These are phyloP conservation scores for Russula lepida DNA, from an alignment of 768 basidiomycete species.

Conservation along the genomic window DNA sequence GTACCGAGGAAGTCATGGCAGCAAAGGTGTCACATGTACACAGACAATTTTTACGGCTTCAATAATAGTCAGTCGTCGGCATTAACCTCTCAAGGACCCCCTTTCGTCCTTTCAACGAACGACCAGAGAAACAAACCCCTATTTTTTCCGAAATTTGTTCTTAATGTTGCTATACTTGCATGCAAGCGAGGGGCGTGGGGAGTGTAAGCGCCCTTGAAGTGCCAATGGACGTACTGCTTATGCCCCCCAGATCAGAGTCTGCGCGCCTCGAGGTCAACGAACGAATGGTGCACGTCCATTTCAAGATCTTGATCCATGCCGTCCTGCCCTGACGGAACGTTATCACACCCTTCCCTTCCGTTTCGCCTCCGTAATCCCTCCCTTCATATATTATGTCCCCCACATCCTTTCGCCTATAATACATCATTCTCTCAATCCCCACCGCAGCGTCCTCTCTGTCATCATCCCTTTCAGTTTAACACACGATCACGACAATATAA, in stretches of 20 bases:
- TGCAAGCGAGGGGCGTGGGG: neutral
- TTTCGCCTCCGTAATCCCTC: constrained; percentile 3
- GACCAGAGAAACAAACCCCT: neutral
- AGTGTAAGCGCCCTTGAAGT: too few relatives aligned
- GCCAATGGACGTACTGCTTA: too few relatives aligned
- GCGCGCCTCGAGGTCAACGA: constrained; percentile 7
- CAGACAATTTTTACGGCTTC: too few relatives aligned
- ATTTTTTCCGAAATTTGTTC: neutral
- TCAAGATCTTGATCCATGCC: constrained; percentile 12
- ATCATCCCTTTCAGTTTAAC: neutral
- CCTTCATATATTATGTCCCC: constrained; percentile 9
- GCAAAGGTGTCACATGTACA: neutral
- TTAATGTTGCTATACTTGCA: neutral
- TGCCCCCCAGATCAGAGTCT: neutral
- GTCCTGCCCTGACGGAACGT: constrained; percentile 14
- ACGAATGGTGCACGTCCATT: neutral
- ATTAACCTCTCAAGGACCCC: constrained; percentile 3
- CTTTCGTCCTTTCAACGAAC: neutral
- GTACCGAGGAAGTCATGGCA: neutral
- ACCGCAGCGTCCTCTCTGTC: neutral
- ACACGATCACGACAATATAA: neutral
- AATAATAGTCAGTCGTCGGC: too few relatives aligned
- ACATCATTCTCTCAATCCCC: constrained; percentile 3
- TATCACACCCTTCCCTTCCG: constrained; percentile 8
- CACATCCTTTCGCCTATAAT: neutral